Evolutionary conservation across 2,329 filamentous ascomycete genomes (phyloP), one percentile per base, ranked within the genome.

Genomic region (Pyrenophora graminea): DNA sequence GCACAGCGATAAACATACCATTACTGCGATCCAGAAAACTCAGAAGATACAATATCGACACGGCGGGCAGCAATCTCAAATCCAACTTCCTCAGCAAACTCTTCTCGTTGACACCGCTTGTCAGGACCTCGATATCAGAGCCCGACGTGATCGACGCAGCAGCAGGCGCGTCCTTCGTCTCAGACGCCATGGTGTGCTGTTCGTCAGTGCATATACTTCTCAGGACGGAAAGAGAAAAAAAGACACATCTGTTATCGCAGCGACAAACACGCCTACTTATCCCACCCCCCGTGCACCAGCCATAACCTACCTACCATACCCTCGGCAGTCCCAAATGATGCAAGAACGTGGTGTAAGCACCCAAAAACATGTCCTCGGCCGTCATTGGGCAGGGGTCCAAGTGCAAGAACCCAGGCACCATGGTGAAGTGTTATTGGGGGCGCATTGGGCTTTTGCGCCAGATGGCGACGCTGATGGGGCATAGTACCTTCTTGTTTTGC

Each of bases 11-110:
- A 2, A 18, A 47, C 53, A 34, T 63, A 73, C 59, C 64, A 62
- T 66, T 74, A 53, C 70, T 74, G 8, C 69, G 62, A 40, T 70
- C 77, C 34, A 79, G 42, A 37, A 71, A 69, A 12, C 59, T 70
- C 4, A 72, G 52, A 8, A 78, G 63, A 48, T 79, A 79, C 9
- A 78, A 53, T 4, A 78, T 51, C 8, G 58, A 72, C 12, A 80
- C 71, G 6, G 73, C 73, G 9, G 77, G 77, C 1, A 79, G 58
- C 10, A 79, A 61, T 46, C 71, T 70, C 9, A 63, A 42, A 27
- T 73, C 79, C 36, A 79, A 80, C 75, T 82, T 88, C 8, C 85
- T 76, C 6, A 89, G 61, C 2, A 89, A 71, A 0, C 76, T 73
- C 34, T 77, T 81, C 62, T 88, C 85, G 47, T 82, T 80, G 27